Base-by-base conservation (phyloP, 164 flowering plant genomes). In the Berberis thunbergii region DNA sequence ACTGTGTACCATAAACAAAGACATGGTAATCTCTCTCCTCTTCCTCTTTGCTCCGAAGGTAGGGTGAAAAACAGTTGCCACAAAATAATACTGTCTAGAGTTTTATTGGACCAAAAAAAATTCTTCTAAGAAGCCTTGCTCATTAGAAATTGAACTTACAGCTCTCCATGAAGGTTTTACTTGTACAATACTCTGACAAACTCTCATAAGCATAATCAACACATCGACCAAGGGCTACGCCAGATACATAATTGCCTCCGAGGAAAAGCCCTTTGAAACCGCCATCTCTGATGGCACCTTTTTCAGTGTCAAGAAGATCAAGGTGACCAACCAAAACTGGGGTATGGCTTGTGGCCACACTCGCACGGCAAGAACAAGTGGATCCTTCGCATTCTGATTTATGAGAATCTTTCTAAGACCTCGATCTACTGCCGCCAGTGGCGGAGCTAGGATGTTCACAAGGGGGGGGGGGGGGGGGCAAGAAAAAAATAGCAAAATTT, bases 301-400 rank as follows among this genome's bases (percentile, higher is more conserved):
- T 84, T 49, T 95, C 89, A 59, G 83, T 65, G 54, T 87, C 85
- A 7, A 91, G 77, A 59, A 79, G 62, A 75, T 87, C 97, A 13
- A 91, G 70, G 76, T 94, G 99, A 44, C 99, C 96, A 58, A 88
- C 56, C 77, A 82, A 65, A 91, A 94, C 69, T 89, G 99, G 41
- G 99, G 99, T 61, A 94, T 94, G 60, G 97, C 97, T 72, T 81
- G 88, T 7, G 91, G 91, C 99, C 99, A 91, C 59, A 89, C 83
- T 68, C 86, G 81, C 60, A 87, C 97, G 42, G 95, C 96, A 65
- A 91, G 70, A 58, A 74, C 79, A 57, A 82, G 69, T 45, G 93
- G 93, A 49, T 84, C 97, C 71, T 76, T 76, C 12, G 97, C 86
- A 72, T 71, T 74, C n/a, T 81, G 72, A 13, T 82, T 86, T 75